Base-by-base conservation (phyloP, 1,284 basidiomycete species). In the Sanguinoderma infundibulare region DNA sequence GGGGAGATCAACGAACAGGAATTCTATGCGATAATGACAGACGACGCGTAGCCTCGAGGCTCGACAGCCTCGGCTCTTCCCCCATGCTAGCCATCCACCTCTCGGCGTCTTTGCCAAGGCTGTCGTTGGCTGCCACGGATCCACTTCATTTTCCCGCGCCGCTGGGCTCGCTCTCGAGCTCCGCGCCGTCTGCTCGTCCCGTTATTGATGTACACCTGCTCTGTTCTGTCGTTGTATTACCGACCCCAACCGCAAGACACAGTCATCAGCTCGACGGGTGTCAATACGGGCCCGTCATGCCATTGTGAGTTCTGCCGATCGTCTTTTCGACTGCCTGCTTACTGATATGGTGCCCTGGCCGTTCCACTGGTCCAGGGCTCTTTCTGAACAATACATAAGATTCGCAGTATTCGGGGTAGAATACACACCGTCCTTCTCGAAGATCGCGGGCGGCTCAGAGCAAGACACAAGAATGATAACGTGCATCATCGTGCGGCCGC, bases 11-110 rank as follows among this genome's bases (percentile, higher is more conserved):
- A 90, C 74, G 92, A 96, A 74, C 87, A 92, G 74, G 95, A 97
- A 80, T 96, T 97, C 77, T 89, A 95, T 68, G 91, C 94, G 50
- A 98, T 98, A 75, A 97, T 98, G 96, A 94, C 94, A 54, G 96
- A 98, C 78, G 96, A 98, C 63, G 82, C 87, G 74, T 91, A 74
- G 69, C 50, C 38, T 39, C 55, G 55, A 55, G 58, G 62, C 55
- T 39, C 12, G 34, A 38, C 32, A 14, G 32, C 57, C 53, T 52
- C 20, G 36, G 60, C 55, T 35, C 34, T 35, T 35, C n/a, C 34
- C 7, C 34, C 7, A 14, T 35, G 34, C 38, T n/a, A 5, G 38
- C 8, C 8, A 5, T n/a, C 38, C n/a, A 39, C 34, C 34, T 35
- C 38, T 5, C 17, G 38, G 9, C 12, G 32, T 30, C 28, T n/a